Conservation (phyloP, 2,329 filamentous ascomycete species). For the Fusarium continuum region DNA sequence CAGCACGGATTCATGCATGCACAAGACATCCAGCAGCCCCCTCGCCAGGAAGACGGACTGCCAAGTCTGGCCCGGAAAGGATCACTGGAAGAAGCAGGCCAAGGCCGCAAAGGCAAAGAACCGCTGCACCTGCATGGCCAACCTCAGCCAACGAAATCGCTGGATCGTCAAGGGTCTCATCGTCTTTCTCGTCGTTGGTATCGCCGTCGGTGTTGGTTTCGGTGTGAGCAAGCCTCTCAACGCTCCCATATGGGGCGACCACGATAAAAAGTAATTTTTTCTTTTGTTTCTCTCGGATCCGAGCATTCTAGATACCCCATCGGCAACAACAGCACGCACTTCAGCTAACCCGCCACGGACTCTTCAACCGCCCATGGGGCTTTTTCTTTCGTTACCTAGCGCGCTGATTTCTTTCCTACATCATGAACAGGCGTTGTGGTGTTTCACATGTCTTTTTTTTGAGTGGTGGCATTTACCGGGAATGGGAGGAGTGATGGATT, state of each 20-base stretch:
- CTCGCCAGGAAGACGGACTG: constrained; percentile 56
- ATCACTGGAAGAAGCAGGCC: constrained; percentile 68
- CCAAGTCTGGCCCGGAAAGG: constrained; percentile 68
- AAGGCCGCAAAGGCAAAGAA: constrained; percentile 64
- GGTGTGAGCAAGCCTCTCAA: constrained; percentile 69
- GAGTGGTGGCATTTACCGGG: constrained; percentile 26
- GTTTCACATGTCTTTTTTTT: constrained; percentile 31
- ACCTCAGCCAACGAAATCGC: constrained; percentile 62
- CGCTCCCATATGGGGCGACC: constrained; percentile 65
- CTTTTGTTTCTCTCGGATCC: constrained; percentile 11
- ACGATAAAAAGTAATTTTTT: constrained; percentile 30
- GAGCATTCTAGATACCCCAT: constrained; percentile 33
- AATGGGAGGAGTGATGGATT: constrained; percentile 40
- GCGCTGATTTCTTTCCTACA: constrained; percentile 34
- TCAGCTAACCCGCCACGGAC: constrained; percentile 18
- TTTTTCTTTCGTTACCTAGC: constrained; percentile 32
- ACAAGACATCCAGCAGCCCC: constrained; percentile 45
- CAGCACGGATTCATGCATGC: constrained; percentile 42
- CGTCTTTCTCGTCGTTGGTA: constrained; percentile 60
- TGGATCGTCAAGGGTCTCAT: constrained; percentile 59
- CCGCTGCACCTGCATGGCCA: constrained; percentile 61
- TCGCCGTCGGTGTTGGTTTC: constrained; percentile 65
- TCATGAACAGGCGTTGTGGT: constrained; percentile 46
- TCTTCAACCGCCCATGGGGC: constrained; percentile 14
- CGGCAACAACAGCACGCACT: constrained; percentile 14